Percentiles rank a stretch among this genome's conserved stretches.
Conservation (phyloP, 2,329 filamentous ascomycete genomes). For the Venturiaceae sp. region DNA sequence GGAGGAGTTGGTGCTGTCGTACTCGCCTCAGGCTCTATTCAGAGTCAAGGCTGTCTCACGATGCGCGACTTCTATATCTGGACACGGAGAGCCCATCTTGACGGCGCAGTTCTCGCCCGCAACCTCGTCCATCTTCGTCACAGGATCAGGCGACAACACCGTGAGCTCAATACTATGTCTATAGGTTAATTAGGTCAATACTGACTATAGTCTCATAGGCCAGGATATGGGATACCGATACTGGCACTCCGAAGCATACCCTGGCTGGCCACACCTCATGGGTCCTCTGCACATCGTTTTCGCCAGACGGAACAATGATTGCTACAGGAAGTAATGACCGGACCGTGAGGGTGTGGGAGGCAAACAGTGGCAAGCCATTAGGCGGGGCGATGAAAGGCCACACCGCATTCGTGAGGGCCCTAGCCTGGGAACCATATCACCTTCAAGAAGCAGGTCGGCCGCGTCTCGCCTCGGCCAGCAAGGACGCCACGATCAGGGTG, state of each 20-base stretch:
- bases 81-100: slow-evolving; percentile 86
- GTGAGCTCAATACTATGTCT: too few species aligned
- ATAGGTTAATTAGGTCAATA: too few species aligned
- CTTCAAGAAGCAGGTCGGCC: slow-evolving; percentile 64
- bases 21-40: slow-evolving; percentile 83
- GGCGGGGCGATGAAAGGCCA: slow-evolving; percentile 74
- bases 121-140: slow-evolving; percentile 68
- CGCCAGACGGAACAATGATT: slow-evolving; percentile 69
- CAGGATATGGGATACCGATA: slow-evolving; percentile 93
- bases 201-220: too few species aligned
- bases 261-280: slow-evolving; percentile 81
- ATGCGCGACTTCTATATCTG: slow-evolving; percentile 78
- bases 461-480: slow-evolving; percentile 75
- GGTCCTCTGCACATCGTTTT: slow-evolving; percentile 83
- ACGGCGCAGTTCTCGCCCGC: slow-evolving; percentile 77
- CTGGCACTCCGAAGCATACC: slow-evolving; percentile 78
- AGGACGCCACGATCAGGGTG: slow-evolving; percentile 78
- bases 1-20: slow-evolving; percentile 52
- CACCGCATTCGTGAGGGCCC: slow-evolving; percentile 75
- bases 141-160: slow-evolving; percentile 83
- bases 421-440: slow-evolving; percentile 93
- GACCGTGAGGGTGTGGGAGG: slow-evolving; percentile 81
- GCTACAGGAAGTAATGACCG: slow-evolving; percentile 93
- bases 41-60: slow-evolving; percentile 84
- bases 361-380: slow-evolving; percentile 64